phyloP scores from a whole-genome alignment of 1,284 basidiomycete species.

The Coniophora puteana region DNA sequence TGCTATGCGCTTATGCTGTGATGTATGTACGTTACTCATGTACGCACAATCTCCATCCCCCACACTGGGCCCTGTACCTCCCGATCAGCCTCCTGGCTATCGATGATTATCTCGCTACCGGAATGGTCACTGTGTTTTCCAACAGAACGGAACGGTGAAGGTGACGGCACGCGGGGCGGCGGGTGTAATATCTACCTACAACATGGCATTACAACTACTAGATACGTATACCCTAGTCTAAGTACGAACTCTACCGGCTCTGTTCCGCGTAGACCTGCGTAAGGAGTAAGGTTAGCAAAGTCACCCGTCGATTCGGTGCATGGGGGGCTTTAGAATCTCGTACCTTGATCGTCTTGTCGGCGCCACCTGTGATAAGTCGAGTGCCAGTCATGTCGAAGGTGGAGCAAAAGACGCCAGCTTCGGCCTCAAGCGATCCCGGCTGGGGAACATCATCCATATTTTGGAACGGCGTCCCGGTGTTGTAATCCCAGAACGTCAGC shows the following conservation, averaged over 20 bases:
- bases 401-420: slow-evolving; percentile 93
- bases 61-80: background rate
- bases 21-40: too few relatives aligned
- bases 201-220: slow-evolving; percentile 5
- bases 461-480: slow-evolving; percentile 94
- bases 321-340: slow-evolving; percentile 8
- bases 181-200: slow-evolving; percentile 1
- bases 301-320: background rate
- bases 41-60: slow-evolving; percentile 1
- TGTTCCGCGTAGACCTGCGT: slow-evolving; percentile 50
- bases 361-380: slow-evolving; percentile 91
- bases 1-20: too few relatives aligned
- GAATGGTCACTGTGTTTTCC: too few relatives aligned
- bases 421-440: slow-evolving; percentile 95
- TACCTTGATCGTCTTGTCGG: slow-evolving; percentile 98
- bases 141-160: too few relatives aligned
- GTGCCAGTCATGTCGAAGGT: slow-evolving; percentile 96
- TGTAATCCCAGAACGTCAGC: slow-evolving; percentile 90
- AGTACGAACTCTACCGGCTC: slow-evolving; percentile 21
- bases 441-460: slow-evolving; percentile 93
- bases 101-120: too few relatives aligned
- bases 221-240: background rate
- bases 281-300: too few relatives aligned
- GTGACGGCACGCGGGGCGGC: background rate
- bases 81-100: too few relatives aligned